Percentiles rank a stretch among this genome's conserved stretches.
Conservation (phyloP, 306 rosid species). For the Acacia melanoxylon region DNA sequence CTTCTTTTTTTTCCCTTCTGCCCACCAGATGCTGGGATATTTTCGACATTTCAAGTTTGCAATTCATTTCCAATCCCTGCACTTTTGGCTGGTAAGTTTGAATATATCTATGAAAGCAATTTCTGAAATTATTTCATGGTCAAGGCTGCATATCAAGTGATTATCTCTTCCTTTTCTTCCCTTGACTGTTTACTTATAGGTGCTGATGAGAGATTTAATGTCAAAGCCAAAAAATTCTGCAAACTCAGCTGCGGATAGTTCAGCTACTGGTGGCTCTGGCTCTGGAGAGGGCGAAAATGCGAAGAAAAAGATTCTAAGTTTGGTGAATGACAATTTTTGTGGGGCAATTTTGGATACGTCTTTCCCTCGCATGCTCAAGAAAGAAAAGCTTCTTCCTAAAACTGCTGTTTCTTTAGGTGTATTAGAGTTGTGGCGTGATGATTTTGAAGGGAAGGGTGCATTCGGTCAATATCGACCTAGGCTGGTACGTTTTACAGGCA, state of each 20-base stretch:
- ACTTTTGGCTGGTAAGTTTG: constrained; percentile 90
- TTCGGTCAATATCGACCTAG: constrained; percentile 90
- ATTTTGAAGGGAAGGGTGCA: constrained; percentile 80
- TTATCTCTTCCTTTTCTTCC: constrained; percentile 31
- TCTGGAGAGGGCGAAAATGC: constrained; percentile 53
- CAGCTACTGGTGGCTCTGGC: constrained; percentile 48
- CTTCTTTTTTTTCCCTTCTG: not conserved
- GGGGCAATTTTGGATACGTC: constrained; percentile 72
- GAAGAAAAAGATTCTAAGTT: constrained; percentile 56
- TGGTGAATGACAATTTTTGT: constrained; percentile 66
- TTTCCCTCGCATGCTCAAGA: constrained; percentile 83
- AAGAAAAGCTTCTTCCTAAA: constrained; percentile 72
- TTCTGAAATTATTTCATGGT: constrained; percentile 3
- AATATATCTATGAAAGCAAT: not conserved
- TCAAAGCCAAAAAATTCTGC: constrained; percentile 67
- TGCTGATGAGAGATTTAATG: constrained; percentile 78
- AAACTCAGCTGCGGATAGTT: constrained; percentile 56
- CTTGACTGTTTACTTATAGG: constrained; percentile 50
- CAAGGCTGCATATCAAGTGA: constrained; percentile 23
- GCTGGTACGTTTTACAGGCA: constrained; percentile 57
- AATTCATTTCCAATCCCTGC: constrained; percentile 82
- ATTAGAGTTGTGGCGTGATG: constrained; percentile 95
- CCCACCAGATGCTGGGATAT: constrained; percentile 85
- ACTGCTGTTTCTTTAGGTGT: constrained; percentile 57
- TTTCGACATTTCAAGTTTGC: constrained; percentile 78